Evolutionary conservation across 495 filamentous ascomycete genomes (phyloP), one percentile per base, ranked within the genome.

Genomic region (Podospora didyma): DNA sequence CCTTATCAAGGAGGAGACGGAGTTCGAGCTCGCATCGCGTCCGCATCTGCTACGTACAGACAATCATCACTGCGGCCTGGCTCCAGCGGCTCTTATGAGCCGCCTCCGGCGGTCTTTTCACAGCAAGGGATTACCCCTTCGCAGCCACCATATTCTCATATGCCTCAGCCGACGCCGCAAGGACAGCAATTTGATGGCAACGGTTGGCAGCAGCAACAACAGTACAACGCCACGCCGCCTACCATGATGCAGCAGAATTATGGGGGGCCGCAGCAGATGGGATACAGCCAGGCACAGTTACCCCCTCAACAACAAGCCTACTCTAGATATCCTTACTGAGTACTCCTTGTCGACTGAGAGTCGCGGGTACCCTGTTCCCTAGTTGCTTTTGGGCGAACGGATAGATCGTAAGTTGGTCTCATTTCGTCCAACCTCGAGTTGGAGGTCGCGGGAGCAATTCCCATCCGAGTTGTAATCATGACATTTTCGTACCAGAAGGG

Each of bases 41-140:
- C 73, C 49, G 68, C 51, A 16, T 56, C 68, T 23, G 57, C 65
- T 17, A 53, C 68, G 0, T 78, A 79, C 51, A 65, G 75, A 21
- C 75, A 77, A 49, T 71, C 71, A 0, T 74, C 74, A 11, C 63
- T 76, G n/a, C 68, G 74, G 14, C 73, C 74, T 10, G 71, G 69
- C 9, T 75, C 71, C 0, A 71, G 68, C 22, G 73, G 73, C 39
- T 73, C 73, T n/a, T 77, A 76, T 49, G 75, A 77, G 53, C 73
- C 73, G 2, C 73, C 73, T 16, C 70, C 74, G 6, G 68, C 71
- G 2, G 61, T 65, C 0, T 75, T 71, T 54, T 50, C 56, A 12
- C 65, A 66, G 51, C 61, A 63, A 19, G 61, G 58, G 7, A 39
- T 23, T 12, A 57, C 57, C 11, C 63, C 57, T 5, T 16, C 39